phyloP scores from a whole-genome alignment of 768 basidiomycete genomes.

The Porphyrellus cyaneotinctus region DNA sequence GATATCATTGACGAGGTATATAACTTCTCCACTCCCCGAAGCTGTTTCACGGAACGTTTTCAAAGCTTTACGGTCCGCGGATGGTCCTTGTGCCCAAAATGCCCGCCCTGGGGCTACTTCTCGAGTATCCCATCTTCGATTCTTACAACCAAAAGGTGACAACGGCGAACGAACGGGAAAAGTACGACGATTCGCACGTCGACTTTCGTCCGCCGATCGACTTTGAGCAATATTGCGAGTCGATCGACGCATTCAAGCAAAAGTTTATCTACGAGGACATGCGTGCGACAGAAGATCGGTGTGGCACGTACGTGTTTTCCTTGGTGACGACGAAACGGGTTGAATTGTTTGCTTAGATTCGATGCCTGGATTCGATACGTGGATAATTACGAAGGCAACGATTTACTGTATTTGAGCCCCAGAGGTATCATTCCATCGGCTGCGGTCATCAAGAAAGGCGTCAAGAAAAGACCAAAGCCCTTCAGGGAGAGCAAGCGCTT shows the following conservation, averaged over 20 bases:
- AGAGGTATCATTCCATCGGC: constrained; percentile 71
- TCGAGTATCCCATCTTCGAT: constrained; percentile 83
- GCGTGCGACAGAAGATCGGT: constrained; percentile 76
- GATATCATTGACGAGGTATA: constrained; percentile 73
- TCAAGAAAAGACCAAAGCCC: constrained; percentile 47
- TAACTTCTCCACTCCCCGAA: background rate
- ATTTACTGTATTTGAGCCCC: constrained; percentile 74
- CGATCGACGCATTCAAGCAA: constrained; percentile 81
- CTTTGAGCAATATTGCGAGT: constrained; percentile 60
- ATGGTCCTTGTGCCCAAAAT: constrained; percentile 89
- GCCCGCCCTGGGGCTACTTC: constrained; percentile 87
- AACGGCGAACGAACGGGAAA: constrained; percentile 36
- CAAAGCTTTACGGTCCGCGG: constrained; percentile 73
- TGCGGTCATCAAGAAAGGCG: constrained; percentile 62
- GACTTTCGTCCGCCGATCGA: constrained; percentile 71
- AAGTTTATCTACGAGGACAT: constrained; percentile 82
- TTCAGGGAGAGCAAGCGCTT: constrained; percentile 70
- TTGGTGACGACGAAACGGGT: background rate
- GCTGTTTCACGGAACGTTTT: background rate
- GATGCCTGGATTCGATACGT: constrained; percentile 80
- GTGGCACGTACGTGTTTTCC: constrained; percentile 59
- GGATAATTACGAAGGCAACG: constrained; percentile 72
- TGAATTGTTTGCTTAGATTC: constrained; percentile 45
- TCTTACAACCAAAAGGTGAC: constrained; percentile 65
- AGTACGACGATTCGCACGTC: constrained; percentile 47